phyloP scores from a whole-genome alignment of 2,329 filamentous ascomycete genomes.

The Fusarium sp. region DNA sequence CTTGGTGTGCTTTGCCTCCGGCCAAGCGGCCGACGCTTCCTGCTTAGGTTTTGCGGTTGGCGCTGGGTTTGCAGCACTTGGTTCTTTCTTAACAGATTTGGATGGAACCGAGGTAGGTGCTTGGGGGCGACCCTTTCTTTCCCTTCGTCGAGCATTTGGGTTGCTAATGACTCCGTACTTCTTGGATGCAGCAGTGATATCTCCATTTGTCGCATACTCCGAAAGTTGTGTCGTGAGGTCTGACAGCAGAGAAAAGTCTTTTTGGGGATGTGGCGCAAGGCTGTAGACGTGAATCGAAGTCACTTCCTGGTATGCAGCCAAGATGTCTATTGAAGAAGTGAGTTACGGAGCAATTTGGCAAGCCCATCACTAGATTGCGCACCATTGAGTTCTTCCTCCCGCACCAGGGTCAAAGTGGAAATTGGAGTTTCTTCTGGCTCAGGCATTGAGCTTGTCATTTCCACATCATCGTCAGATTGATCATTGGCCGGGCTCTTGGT shows the following conservation, averaged over 20 bases:
- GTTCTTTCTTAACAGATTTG: slow-evolving; percentile 34
- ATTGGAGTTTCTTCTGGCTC: slow-evolving; percentile 65
- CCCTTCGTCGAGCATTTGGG: slow-evolving; percentile 67
- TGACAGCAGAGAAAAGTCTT: slow-evolving; percentile 75
- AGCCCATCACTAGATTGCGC: background rate
- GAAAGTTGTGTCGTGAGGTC: slow-evolving; percentile 74
- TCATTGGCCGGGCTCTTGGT: slow-evolving; percentile 60
- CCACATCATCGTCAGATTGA: slow-evolving; percentile 70
- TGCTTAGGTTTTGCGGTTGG: slow-evolving; percentile 42
- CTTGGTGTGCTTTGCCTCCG: slow-evolving; percentile 27
- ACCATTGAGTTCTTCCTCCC: slow-evolving; percentile 78
- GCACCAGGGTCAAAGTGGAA: slow-evolving; percentile 72
- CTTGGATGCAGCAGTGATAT: slow-evolving; percentile 67
- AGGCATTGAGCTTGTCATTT: slow-evolving; percentile 74
- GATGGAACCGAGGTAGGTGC: slow-evolving; percentile 44
- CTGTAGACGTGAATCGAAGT: slow-evolving; percentile 89
- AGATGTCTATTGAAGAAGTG: slow-evolving; percentile 62
- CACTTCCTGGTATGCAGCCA: slow-evolving; percentile 77
- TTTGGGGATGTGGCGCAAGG: slow-evolving; percentile 75
- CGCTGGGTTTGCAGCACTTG: slow-evolving; percentile 18
- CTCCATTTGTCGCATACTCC: slow-evolving; percentile 65
- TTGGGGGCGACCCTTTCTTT: slow-evolving; percentile 52
- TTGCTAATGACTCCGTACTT: slow-evolving; percentile 82
- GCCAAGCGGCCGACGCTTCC: slow-evolving; percentile 20
- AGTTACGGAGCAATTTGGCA: background rate